These are phyloP conservation scores for Cyberlindnera bimundalis DNA, from an alignment of 805 yeast genomes.

Conservation along the genomic window DNA sequence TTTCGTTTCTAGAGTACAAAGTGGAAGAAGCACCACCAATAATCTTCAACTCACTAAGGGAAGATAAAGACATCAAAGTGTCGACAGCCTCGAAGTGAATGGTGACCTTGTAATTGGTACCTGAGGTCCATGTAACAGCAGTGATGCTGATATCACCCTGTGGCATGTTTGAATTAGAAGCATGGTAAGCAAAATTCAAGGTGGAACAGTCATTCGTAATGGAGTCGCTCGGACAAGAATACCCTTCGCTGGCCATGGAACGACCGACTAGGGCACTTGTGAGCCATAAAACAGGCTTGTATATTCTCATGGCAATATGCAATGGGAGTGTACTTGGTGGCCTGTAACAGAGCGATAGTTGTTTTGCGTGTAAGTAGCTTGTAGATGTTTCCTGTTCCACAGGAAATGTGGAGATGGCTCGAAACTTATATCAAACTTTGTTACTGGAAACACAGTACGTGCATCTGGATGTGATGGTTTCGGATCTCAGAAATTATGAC, in stretches of 20 bases:
- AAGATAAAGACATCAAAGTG: conserved; percentile 11
- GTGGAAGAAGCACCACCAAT: conserved; percentile 13
- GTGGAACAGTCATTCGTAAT: conserved; percentile 12
- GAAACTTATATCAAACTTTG: not conserved
- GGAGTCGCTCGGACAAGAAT: conserved; percentile 6
- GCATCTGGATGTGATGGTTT: not conserved
- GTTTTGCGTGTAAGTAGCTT: too few species aligned
- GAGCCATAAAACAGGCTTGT: not conserved
- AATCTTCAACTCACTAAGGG: conserved; percentile 21
- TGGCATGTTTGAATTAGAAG: conserved; percentile 13
- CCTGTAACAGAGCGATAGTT: too few species aligned
- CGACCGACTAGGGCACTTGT: not conserved
- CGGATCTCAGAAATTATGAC: not conserved
- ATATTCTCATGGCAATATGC: conserved; percentile 1
- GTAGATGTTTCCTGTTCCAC: too few species aligned
- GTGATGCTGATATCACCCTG: conserved; percentile 13
- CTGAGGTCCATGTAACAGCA: conserved; percentile 14
- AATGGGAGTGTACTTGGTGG: not conserved
- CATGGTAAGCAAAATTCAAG: conserved; percentile 16
- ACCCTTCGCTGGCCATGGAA: not conserved
- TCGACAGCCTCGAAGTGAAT: conserved; percentile 13
- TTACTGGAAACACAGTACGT: not conserved
- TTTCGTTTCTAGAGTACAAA: conserved; percentile 17
- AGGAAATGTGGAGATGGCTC: not conserved
- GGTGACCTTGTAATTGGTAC: conserved; percentile 15